Base-by-base conservation (phyloP, 371 early-diverging fungal genomes). In the Haplosporangium sp. region DNA sequence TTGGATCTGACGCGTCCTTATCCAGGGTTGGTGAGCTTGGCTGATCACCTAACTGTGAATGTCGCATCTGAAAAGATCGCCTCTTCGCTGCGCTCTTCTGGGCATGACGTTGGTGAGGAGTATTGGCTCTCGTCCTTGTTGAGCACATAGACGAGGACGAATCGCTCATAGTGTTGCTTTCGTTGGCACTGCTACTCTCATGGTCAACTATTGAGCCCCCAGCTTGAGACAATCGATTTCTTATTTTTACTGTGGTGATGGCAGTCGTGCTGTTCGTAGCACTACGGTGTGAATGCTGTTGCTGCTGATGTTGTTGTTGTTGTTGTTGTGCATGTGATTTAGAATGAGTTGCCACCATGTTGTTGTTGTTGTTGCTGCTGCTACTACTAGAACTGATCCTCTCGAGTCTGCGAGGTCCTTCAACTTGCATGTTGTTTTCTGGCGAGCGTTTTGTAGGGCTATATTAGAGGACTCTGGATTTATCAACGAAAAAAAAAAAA, bases 1-100 rank as follows among this genome's bases (percentile, higher is more conserved):
- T 29, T 29, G 29, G 29, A 29, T 29, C 29, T 29, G 29, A 55
- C 36, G 41, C 68, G 79, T 83, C 77, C 16, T 82, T 80, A 23
- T 45, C 45, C 74, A 59, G 38, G 43, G 10, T 48, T 65, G 29
- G 29, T 29, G 29, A 29, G 29, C 29, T 29, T 29, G 29, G 4
- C 29, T 29, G 29, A 29, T 29, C 29, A 29, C 29, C 29, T 4
- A 29, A 29, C 29, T 29, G 29, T 29, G 29, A 2, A 29, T 29
- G 29, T 1, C 29, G 29, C 29, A 29, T 29, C 4, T 29, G 29
- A 29, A 2, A 29, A 29, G 29, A 29, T 29, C 29, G 29, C 29
- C 29, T 29, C 29, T 29, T 29, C 4, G 29, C 29, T 29, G 29
- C 29, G 29, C 29, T 29, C 29, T 29, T 29, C 29, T 29, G 29